A percentile compares a stretch with the other conserved stretches of the same genome.
These are phyloP conservation scores for Eremothecium cymbalariae DNA, from an alignment of 1,139 yeast genomes.

Conservation along the genomic window DNA sequence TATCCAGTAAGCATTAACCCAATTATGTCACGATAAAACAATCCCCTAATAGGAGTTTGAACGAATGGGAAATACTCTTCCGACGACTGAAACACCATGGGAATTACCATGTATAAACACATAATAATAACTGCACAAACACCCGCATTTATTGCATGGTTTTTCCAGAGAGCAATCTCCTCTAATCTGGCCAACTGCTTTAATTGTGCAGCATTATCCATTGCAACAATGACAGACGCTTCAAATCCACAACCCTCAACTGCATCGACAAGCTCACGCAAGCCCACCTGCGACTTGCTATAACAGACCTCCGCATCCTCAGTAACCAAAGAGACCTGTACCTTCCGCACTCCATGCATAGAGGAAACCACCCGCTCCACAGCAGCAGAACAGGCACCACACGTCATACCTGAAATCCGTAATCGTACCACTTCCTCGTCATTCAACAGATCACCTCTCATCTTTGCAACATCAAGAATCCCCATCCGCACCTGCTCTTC, in stretches of 20 bases:
- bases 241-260: conserved; percentile 44
- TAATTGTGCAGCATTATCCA: conserved; percentile 44
- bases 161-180: conserved; percentile 66
- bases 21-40: conserved; percentile 52
- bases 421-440: conserved; percentile 8
- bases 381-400: conserved; percentile 71
- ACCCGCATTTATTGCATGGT: conserved; percentile 43
- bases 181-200: conserved; percentile 57
- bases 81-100: conserved; percentile 18
- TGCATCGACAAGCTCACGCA: conserved; percentile 47
- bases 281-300: conserved; percentile 42
- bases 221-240: conserved; percentile 33
- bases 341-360: conserved; percentile 36
- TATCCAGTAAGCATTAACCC: conserved; percentile 56
- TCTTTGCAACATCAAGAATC: too few species aligned
- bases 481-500: too few species aligned
- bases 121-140: conserved; percentile 19
- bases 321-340: conserved; percentile 60
- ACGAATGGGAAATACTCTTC: conserved; percentile 21
- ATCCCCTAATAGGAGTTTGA: conserved; percentile 38
- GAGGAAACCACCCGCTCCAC: conserved; percentile 47
- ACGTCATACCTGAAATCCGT: conserved; percentile 66
- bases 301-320: conserved; percentile 60
- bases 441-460: too few species aligned
- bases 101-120: conserved; percentile 26